Percentiles rank a stretch among this genome's conserved stretches.
These are phyloP conservation scores for Leccinum fuscescens DNA, from an alignment of 1,284 basidiomycete genomes.

Conservation along the genomic window DNA sequence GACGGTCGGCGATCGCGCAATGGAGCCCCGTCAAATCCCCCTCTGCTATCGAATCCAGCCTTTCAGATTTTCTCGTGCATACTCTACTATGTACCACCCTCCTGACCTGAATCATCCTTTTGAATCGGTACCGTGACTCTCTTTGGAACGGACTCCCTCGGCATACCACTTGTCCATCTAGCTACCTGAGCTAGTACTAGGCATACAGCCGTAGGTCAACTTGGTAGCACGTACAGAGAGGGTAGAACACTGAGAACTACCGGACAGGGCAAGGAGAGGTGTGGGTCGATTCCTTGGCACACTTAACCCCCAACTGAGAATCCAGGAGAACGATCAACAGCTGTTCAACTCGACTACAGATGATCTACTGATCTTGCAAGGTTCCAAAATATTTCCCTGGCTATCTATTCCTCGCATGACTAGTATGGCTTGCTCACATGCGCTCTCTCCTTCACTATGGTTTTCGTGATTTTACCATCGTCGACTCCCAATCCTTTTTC, in stretches of 20 bases:
- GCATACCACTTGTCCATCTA: neutral
- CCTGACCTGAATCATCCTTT: neutral
- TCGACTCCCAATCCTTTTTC: constrained; percentile 42
- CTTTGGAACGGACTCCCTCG: neutral
- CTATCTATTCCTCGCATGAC: neutral
- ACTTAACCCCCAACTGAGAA: neutral
- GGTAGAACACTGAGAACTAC: neutral
- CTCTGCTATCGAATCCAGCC: neutral
- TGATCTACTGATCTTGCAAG: neutral
- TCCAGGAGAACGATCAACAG: neutral
- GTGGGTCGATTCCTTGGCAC: neutral
- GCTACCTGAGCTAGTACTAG: neutral
- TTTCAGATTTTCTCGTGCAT: neutral
- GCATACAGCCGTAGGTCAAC: neutral
- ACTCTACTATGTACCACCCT: neutral
- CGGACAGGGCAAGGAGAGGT: neutral
- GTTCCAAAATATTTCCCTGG: neutral
- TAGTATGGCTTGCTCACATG: too few relatives aligned
- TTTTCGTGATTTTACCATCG: constrained; percentile 43
- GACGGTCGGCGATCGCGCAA: neutral
- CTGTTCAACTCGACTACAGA: neutral
- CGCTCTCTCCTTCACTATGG: constrained; percentile 35
- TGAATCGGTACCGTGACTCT: neutral
- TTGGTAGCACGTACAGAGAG: neutral
- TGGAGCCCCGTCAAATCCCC: neutral